Percentiles rank a stretch among this genome's conserved stretches.
phyloP scores from a whole-genome alignment of 768 basidiomycete species.

The Dioszegia hungarica region DNA sequence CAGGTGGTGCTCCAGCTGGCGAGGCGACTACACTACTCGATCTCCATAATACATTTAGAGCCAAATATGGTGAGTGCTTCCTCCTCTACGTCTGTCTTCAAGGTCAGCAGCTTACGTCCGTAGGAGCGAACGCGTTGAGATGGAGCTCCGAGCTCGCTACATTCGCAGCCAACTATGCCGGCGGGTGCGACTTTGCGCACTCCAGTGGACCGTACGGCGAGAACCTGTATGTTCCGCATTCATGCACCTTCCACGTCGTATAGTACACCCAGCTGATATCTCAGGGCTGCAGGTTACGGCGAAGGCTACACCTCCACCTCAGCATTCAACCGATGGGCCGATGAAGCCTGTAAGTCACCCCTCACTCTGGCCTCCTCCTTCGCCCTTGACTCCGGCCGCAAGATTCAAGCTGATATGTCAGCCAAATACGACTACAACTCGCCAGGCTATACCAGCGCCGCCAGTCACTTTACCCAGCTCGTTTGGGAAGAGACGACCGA shows the following conservation, averaged over 20 bases:
- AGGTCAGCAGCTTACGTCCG: too few relatives aligned
- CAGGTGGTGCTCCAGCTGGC: too few relatives aligned
- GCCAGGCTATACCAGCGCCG: slow-evolving; percentile 20
- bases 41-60: slow-evolving; percentile 34
- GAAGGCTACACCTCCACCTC: slow-evolving; percentile 8
- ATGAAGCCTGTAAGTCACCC: slow-evolving; percentile 27
- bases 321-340: slow-evolving; percentile 27
- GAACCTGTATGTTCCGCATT: slow-evolving; percentile 40
- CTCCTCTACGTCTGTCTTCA: too few relatives aligned
- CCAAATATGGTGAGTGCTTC: slow-evolving; percentile 28
- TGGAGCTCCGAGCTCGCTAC: slow-evolving; percentile 62
- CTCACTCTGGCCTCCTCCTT: too few relatives aligned
- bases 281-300: slow-evolving; percentile 6
- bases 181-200: slow-evolving; percentile 64
- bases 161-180: slow-evolving; percentile 68
- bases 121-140: slow-evolving; percentile 60
- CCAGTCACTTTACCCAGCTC: slow-evolving; percentile 38
- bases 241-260: too few relatives aligned
- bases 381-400: neutral
- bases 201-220: slow-evolving; percentile 41
- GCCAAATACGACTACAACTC: slow-evolving; percentile 25
- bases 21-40: slow-evolving; percentile 15
- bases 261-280: too few relatives aligned
- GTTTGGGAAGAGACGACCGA: slow-evolving; percentile 41
- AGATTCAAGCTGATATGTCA: neutral